Base-by-base conservation (phyloP, 2,329 filamentous ascomycete species). In the Colletotrichum sp. region DNA sequence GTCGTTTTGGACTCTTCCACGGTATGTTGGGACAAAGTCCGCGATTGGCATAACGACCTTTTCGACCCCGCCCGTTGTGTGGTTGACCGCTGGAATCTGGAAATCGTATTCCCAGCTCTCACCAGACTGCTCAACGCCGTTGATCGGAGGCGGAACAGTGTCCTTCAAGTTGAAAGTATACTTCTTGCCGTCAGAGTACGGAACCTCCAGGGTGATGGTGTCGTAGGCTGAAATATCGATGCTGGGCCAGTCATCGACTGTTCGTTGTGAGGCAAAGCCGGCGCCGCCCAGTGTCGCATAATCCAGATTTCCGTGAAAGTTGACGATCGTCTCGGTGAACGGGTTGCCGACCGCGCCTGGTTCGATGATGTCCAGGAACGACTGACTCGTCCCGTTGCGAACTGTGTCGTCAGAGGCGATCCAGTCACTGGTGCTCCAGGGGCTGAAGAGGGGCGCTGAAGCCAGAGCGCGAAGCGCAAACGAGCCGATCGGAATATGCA, bases 161-260 rank as follows among this genome's bases (percentile, higher is more conserved):
- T 97, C 94, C 83, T 96, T 96, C 75, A 97, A 82, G 9, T 91
- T 93, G 76, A 97, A 85, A 0, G 94, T 95, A 82, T 96, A 97
- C 25, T 86, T 87, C 81, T 94, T 95, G 65, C 88, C 87, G 80
- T 95, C 93, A 16, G 88, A 86, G 69, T 86, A 83, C 6, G 80
- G 81, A 15, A 94, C 81, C 52, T 87, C 81, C 3, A 95, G 78
- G 77, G 88, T 83, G 27, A 95, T 84, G 4, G 93, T 94, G 62
- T 91, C 88, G 79, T 92, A 94, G 10, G 79, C 81, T 2, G 89
- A 89, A 6, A 97, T 84, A 80, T 97, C 90, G 89, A 93, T 94
- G 25, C 84, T 84, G 16, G 88, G 84, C 64, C 88, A 83, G 3
- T 89, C 85, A 8, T 92, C 90, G 43, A 87, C 89, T 8, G 93